Conservation (phyloP, 495 filamentous ascomycete species). For the Neurospora sp. region DNA sequence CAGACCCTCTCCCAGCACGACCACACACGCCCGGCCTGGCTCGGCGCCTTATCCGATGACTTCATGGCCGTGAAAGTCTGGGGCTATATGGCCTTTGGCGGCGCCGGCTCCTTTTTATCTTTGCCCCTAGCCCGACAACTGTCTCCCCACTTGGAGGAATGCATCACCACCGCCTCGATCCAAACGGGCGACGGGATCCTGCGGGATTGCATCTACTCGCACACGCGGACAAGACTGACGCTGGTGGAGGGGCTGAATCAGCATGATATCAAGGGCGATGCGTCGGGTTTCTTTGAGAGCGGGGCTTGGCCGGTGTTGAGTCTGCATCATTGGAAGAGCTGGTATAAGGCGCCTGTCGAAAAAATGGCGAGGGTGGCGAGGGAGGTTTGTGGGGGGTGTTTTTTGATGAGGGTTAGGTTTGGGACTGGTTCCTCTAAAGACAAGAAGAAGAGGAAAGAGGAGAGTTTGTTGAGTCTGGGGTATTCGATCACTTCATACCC, state of each 20-base stretch:
- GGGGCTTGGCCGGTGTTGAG: conserved; percentile 43
- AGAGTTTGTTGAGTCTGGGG: conserved; percentile 50
- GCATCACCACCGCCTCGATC: conserved; percentile 40
- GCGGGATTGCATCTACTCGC: conserved; percentile 49
- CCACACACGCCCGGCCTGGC: conserved; percentile 42
- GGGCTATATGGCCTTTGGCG: conserved; percentile 59
- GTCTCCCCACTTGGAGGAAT: conserved; percentile 42
- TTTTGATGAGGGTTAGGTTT: conserved; percentile 54
- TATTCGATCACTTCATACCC: conserved; percentile 51
- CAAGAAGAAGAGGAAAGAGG: not conserved
- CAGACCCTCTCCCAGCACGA: conserved; percentile 37
- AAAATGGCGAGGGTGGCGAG: conserved; percentile 47
- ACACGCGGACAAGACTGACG: conserved; percentile 46
- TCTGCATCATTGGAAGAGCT: conserved; percentile 58
- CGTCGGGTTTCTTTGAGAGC: conserved; percentile 54
- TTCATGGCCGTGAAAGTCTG: conserved; percentile 47
- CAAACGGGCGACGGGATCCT: conserved; percentile 52
- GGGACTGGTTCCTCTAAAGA: conserved; percentile 27
- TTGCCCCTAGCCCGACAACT: conserved; percentile 47
- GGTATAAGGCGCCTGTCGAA: conserved; percentile 39
- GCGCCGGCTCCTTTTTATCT: conserved; percentile 58
- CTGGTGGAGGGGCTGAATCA: conserved; percentile 51
- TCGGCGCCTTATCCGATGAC: conserved; percentile 57
- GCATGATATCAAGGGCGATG: conserved; percentile 51
- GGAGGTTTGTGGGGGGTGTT: conserved; percentile 47